Conservation (phyloP, 1,284 basidiomycete species). For the Trichosporon inkin region DNA sequence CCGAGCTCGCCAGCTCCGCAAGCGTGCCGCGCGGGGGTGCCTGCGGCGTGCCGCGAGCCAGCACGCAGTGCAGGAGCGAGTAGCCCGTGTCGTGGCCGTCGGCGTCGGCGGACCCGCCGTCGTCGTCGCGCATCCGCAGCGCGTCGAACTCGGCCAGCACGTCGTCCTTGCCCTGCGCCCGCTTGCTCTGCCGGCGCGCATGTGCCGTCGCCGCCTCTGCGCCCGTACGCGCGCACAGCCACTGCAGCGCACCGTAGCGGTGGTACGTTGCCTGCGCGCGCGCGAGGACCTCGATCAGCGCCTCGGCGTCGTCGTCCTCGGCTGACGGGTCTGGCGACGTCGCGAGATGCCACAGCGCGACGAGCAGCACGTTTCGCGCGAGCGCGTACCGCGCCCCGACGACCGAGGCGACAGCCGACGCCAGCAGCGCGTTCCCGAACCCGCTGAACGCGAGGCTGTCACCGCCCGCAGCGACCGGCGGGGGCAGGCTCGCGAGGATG, state of each 20-base stretch:
- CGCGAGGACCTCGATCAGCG: slow-evolving; percentile 35
- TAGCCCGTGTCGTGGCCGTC: slow-evolving; percentile 53
- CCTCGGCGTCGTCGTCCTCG: slow-evolving; percentile 33
- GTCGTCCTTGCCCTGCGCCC: slow-evolving; percentile 29
- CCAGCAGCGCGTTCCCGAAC: slow-evolving; percentile 41
- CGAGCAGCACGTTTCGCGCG: slow-evolving; percentile 41
- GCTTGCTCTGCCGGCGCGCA: slow-evolving; percentile 22
- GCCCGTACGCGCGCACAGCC: slow-evolving; percentile 40
- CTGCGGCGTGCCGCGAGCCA: slow-evolving; percentile 49
- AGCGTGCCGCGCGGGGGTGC: slow-evolving; percentile 57
- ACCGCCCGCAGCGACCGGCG: not conserved
- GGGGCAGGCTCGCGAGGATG: slow-evolving; percentile 21
- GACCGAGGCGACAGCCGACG: slow-evolving; percentile 31
- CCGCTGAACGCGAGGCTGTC: slow-evolving; percentile 33
- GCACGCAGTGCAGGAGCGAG: slow-evolving; percentile 66
- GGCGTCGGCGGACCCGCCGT: slow-evolving; percentile 20
- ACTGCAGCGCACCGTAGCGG: slow-evolving; percentile 41
- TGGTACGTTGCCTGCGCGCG: slow-evolving; percentile 43
- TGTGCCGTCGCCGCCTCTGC: slow-evolving; percentile 25
- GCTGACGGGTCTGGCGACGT: slow-evolving; percentile 27
- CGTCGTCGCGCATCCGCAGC: slow-evolving; percentile 40
- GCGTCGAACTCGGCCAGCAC: slow-evolving; percentile 50
- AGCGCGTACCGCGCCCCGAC: slow-evolving; percentile 42
- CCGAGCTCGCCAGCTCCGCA: slow-evolving; percentile 25
- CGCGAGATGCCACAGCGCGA: slow-evolving; percentile 41